Evolutionary conservation across 2,329 filamentous ascomycete species (phyloP).

Genomic region (Clarireedia monteithiana): DNA sequence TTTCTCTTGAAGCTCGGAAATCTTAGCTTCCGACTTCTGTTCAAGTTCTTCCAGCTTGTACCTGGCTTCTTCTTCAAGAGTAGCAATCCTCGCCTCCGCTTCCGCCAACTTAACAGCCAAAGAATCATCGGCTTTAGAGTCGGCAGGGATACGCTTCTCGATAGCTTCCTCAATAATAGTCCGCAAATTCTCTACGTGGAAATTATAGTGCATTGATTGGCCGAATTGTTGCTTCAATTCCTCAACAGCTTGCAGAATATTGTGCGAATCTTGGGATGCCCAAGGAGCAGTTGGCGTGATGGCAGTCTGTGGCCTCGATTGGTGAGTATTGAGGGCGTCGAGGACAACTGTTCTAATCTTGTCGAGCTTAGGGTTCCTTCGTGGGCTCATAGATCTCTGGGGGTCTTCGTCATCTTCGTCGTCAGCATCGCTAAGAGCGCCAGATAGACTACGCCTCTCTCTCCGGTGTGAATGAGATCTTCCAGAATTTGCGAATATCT

Average conservation of each 20-base stretch:
- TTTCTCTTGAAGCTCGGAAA: slow-evolving; percentile 36
- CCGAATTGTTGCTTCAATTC: slow-evolving; percentile 51
- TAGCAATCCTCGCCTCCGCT: slow-evolving; percentile 37
- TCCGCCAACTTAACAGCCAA: slow-evolving; percentile 11
- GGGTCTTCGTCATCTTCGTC: slow-evolving; percentile 69
- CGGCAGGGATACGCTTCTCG: slow-evolving; percentile 46
- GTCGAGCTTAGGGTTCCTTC: slow-evolving; percentile 70
- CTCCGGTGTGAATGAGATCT: slow-evolving; percentile 48
- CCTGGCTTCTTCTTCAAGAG: slow-evolving; percentile 51
- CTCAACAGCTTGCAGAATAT: slow-evolving; percentile 59
- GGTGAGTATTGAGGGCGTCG: slow-evolving; percentile 62
- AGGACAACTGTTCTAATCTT: slow-evolving; percentile 68
- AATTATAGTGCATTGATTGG: slow-evolving; percentile 36
- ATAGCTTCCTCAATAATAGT: slow-evolving; percentile 57
- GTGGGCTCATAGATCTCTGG: slow-evolving; percentile 68
- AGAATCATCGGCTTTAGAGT: slow-evolving; percentile 37
- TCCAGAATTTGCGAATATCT: slow-evolving; percentile 40
- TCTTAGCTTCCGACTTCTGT: slow-evolving; percentile 7
- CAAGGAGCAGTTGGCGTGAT: slow-evolving; percentile 19
- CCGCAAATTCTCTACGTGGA: slow-evolving; percentile 47
- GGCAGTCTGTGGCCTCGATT: slow-evolving; percentile 33
- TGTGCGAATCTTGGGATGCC: slow-evolving; percentile 30
- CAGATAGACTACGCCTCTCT: slow-evolving; percentile 58
- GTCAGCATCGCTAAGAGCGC: slow-evolving; percentile 78
- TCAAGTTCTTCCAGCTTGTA: slow-evolving; percentile 37